Evolutionary conservation across 1,139 yeast species (phyloP), one percentile per base, ranked within the genome.

Genomic region (Nematodospora anomalae): DNA sequence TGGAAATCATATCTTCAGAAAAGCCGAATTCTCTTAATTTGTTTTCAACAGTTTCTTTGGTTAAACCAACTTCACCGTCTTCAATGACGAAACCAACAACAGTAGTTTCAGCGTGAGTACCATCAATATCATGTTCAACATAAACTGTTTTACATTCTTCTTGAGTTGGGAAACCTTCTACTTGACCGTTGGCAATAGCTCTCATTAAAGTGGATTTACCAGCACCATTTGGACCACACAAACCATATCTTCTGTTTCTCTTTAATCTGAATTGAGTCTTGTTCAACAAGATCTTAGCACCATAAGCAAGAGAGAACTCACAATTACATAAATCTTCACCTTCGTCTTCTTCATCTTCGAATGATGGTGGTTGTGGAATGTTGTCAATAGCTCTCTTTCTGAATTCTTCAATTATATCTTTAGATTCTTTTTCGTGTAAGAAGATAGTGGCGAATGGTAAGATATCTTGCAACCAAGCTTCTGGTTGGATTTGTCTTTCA

Each of bases 301-400:
- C 98, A 71, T 92, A 92, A 71, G 98, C 98, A 66, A 92, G 82
- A 49, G 98, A 92, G 88, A 92, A 92, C 82, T 92, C 97, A 84
- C 97, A 90, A 95, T 92, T 92, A 83, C 98, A 92, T 67, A 92
- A 80, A 67, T 92, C 98, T 79, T 92, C 98, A 77, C 98, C 98
- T 66, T 92, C 98, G 65, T 92, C 98, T 70, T 92, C 98, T 79
- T 92, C 98, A 68, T 92, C 97, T 69, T 87, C 97, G 69, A 89
- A 89, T 61, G 83, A 71, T 61, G 96, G 95, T 60, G 95, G 95
- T 62, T 81, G 84, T 64, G 97, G 97, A 58, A 90, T 92, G 88
- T 92, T 90, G 77, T 90, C 96, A 65, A 92, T 83, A 54, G 97
- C 90, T 76, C 84, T 77, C 80, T 82, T 83, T 80, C 98, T 88